Base-by-base conservation (phyloP, 352 stramenopile species). In the Phytophthora pisi region DNA sequence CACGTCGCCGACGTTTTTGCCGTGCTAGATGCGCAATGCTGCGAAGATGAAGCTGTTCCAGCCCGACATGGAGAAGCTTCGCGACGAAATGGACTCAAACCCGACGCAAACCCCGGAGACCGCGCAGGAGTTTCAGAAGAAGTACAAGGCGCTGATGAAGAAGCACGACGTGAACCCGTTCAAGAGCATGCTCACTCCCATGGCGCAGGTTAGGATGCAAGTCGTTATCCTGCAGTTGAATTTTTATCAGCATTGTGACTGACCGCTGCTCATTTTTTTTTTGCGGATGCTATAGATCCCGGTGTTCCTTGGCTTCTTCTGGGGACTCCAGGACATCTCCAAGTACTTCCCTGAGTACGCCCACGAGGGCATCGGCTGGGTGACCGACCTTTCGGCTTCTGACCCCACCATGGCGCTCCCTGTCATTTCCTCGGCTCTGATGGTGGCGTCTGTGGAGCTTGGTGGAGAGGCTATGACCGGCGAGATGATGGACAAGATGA, bases 241-340 rank as follows among this genome's bases (percentile, higher is more conserved):
- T 28, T 18, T 6, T 28, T 20, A 57, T 24, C 10, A 36, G 46
- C 23, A 18, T 49, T 36, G 52, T 11, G 15, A 42, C 36, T 42
- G 13, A 42, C 15, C 36, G 11, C 36, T 42, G 34, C 34, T 42
- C 3, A 18, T 49, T 43, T 24, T 6, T 24, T 6, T 49, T 6
- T 11, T 47, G 26, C 15, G 55, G 5, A 24, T 30, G 31, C 9
- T 61, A 38, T 70, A 96, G 86, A 87, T 96, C 30, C 88, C 88
- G 0, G 78, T 96, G 16, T 96, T 96, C 64, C 57, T 96, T n/a
- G 76, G 82, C 5, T 94, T 95, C 58, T 93, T 96, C 68, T 95
- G 83, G 88, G 88, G 86, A 3, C 75, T 96, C 2, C 83, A 93
- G 68, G 66, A 88, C 18, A 90, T 93, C 50, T 73, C 83, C 20